Conservation (phyloP, 805 yeast species). For the Debaryomyces prosopidis region DNA sequence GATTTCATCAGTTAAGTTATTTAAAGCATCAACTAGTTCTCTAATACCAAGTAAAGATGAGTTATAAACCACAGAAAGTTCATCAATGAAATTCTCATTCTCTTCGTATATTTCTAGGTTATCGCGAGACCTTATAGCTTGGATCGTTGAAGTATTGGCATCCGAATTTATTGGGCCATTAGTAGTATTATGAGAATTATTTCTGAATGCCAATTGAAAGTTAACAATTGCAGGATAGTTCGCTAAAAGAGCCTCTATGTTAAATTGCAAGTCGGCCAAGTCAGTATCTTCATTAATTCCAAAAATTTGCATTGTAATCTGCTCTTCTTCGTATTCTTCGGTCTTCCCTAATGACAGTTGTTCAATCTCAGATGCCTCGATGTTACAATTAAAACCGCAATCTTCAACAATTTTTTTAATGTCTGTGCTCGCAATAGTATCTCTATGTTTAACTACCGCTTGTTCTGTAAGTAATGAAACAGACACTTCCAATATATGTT, state of each 20-base stretch:
- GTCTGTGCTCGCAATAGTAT: conserved; percentile 27
- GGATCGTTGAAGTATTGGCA: conserved; percentile 13
- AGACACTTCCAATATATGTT: conserved; percentile 54
- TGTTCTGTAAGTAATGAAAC: conserved; percentile 79
- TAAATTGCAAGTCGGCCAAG: conserved; percentile 30
- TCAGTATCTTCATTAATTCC: conserved; percentile 33
- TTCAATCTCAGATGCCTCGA: conserved; percentile 2
- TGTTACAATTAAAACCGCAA: conserved; percentile 39
- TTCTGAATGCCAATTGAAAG: conserved; percentile 23
- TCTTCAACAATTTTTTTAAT: conserved; percentile 65
- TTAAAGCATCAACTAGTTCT: conserved; percentile 47
- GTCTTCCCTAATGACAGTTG: background rate
- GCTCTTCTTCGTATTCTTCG: conserved; percentile 23
- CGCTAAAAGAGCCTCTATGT: conserved; percentile 39
- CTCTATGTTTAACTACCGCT: conserved; percentile 57
- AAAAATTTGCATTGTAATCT: conserved; percentile 28
- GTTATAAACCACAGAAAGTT: conserved; percentile 48
- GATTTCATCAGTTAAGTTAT: conserved; percentile 52
- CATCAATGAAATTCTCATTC: conserved; percentile 26
- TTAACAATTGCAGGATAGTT: conserved; percentile 29
- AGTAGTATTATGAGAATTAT: conserved; percentile 1
- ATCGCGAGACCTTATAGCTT: conserved; percentile 16
- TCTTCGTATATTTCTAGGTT: conserved; percentile 11
- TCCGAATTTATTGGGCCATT: conserved; percentile 11
- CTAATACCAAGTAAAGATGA: conserved; percentile 61